phyloP scores from a whole-genome alignment of 1,139 yeast genomes.

The Candida anutae region DNA sequence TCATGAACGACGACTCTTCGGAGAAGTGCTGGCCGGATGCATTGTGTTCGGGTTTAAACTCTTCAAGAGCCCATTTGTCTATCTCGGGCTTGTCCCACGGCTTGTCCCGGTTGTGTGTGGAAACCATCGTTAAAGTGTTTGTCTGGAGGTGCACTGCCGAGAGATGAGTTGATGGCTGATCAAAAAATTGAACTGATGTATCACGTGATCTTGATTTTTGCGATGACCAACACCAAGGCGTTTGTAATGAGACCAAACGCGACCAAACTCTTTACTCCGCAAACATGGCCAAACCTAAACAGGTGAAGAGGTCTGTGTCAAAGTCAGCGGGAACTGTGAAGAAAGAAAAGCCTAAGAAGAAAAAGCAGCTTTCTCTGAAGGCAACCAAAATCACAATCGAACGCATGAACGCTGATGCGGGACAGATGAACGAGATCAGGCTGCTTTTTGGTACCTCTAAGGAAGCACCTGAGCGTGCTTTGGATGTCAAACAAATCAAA shows the following conservation, averaged over 20 bases:
- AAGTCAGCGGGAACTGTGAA: no score
- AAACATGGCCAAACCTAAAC: no score
- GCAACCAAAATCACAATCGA: slow-evolving; percentile 33
- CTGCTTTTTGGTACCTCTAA: slow-evolving; percentile 10
- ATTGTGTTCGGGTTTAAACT: slow-evolving; percentile 85
- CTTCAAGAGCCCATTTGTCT: slow-evolving; percentile 88
- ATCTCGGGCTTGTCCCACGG: slow-evolving; percentile 98
- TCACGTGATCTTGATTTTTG: no score
- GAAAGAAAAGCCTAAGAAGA: not conserved
- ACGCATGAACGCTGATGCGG: slow-evolving; percentile 33
- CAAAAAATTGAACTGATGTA: no score
- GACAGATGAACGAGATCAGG: slow-evolving; percentile 30
- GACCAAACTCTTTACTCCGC: not conserved
- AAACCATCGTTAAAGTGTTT: slow-evolving; percentile 51
- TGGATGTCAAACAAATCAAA: slow-evolving; percentile 26
- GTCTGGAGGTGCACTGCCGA: no score
- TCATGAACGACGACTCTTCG: slow-evolving; percentile 92
- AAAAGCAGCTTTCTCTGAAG: slow-evolving; percentile 14
- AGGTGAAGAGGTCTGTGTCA: no score
- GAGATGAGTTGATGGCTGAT: no score
- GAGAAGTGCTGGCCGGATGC: slow-evolving; percentile 79
- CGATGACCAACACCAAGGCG: no score
- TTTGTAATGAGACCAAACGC: no score
- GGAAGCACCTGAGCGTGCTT: slow-evolving; percentile 13
- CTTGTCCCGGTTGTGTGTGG: slow-evolving; percentile 88